Evolutionary conservation across 2,329 filamentous ascomycete genomes (phyloP), one percentile per base, ranked within the genome.

Genomic region (Botryotinia globosa): DNA sequence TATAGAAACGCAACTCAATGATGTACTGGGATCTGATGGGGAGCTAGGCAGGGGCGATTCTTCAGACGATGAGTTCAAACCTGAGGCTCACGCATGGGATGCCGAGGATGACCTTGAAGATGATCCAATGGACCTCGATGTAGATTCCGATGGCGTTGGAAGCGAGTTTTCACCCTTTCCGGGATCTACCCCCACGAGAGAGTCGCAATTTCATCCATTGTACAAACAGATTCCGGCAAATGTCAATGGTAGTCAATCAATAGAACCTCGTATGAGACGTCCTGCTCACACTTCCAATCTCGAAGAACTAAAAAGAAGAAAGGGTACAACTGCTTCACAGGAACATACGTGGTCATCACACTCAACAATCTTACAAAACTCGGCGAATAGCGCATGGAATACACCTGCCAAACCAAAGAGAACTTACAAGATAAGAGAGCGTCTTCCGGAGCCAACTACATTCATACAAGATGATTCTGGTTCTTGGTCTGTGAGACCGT

Each of bases 381-480:
- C 76, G 1, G 65, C 72, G n/a, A 78, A 73, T 45, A 76, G 78
- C 45, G 78, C 79, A 44, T 80, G 79, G 79, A 71, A 77, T 66
- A 59, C 76, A 29, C 18, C 25, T 2, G 22, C 39, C 5, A 72
- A 70, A 45, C 71, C 65, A 20, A 69, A 69, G 18, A 42, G 66
- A 63, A 29, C 37, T 7, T 72, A 68, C 5, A 74, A 65, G 29
- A 45, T 71, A 32, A 74, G 69, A 71, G 56, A 65, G n/a, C 69
- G 71, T 29, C 65, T 80, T 18, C 78, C 79, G 37, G 78, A 81
- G 63, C 77, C 79, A 3, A 74, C 78, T 29, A 81, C 80, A 14
- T 79, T 73, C 44, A 74, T 81, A 71, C 80, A 81, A 74, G 73
- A 69, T 22, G 39, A 69, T 22, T 74, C 76, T 72, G 77, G 78